Evolutionary conservation across 169 alveolate species (phyloP).

Genomic region (Toxoplasma gondii): DNA sequence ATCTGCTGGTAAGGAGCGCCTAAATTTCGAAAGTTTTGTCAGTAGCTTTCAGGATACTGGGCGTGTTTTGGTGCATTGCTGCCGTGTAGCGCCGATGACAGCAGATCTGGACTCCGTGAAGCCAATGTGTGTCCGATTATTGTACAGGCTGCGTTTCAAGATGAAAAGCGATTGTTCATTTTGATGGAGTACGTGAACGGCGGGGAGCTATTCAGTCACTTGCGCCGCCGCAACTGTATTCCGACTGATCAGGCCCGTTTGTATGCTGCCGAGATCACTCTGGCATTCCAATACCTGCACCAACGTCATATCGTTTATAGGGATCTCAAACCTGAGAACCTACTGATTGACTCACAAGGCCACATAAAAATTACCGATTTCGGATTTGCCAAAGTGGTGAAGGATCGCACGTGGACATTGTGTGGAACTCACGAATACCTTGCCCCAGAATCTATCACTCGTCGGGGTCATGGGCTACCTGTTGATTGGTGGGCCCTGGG

Average conservation of each 20-base stretch:
- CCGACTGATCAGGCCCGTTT: slow-evolving; percentile 93
- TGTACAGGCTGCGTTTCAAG: slow-evolving; percentile 75
- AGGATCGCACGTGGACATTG: slow-evolving; percentile 95
- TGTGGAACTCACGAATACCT: slow-evolving; percentile 99
- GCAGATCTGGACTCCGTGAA: no score
- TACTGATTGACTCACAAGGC: slow-evolving; percentile 95
- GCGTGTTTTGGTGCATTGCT: not conserved
- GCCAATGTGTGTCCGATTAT: not conserved
- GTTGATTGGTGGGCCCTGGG: slow-evolving; percentile 99
- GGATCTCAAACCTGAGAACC: slow-evolving; percentile 96
- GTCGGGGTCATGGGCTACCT: slow-evolving; percentile 80
- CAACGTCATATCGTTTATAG: slow-evolving; percentile 82
- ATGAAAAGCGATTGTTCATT: slow-evolving; percentile 90
- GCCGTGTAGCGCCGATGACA: not conserved
- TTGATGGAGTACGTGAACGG: slow-evolving; percentile 95
- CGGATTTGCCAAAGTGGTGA: slow-evolving; percentile 98
- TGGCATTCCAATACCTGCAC: slow-evolving; percentile 94
- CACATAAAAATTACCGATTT: slow-evolving; percentile 97
- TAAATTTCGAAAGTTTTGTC: not conserved
- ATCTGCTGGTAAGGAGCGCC: slow-evolving; percentile 74
- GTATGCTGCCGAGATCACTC: slow-evolving; percentile 94
- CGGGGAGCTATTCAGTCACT: slow-evolving; percentile 95
- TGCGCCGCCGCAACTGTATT: slow-evolving; percentile 86
- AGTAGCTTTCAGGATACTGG: not conserved
- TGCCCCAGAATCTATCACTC: slow-evolving; percentile 92